A percentile compares a stretch with the other conserved stretches of the same genome.
These are phyloP conservation scores for Kwoniella newhampshirensis DNA, from an alignment of 768 basidiomycete species.

Conservation along the genomic window DNA sequence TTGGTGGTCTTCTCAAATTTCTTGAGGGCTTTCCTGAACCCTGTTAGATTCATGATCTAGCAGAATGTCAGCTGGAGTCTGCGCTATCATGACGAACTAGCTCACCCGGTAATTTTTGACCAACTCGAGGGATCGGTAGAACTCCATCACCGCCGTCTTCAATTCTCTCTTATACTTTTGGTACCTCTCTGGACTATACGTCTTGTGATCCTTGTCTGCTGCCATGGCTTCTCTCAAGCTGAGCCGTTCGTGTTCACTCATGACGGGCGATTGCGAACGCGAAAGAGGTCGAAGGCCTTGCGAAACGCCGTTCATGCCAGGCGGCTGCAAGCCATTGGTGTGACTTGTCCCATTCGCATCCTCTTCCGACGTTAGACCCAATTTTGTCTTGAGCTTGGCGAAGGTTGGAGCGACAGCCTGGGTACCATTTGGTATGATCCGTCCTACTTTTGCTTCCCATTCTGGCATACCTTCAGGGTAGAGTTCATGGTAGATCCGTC, in stretches of 20 bases:
- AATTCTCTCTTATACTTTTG: conserved; percentile 78
- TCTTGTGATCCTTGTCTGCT: conserved; percentile 39
- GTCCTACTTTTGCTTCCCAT: conserved; percentile 41
- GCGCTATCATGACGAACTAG: not conserved
- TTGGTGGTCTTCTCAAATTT: conserved; percentile 79
- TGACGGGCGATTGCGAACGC: conserved; percentile 6
- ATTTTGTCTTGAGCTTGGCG: conserved; percentile 11
- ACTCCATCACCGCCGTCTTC: conserved; percentile 77
- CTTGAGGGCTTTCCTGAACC: conserved; percentile 83
- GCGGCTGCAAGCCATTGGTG: not conserved
- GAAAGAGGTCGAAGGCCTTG: not conserved
- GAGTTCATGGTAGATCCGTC: conserved; percentile 55
- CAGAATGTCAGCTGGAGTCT: conserved; percentile 3
- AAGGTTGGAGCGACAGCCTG: conserved; percentile 5
- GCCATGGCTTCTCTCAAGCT: conserved; percentile 32
- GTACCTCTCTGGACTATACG: conserved; percentile 73
- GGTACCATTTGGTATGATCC: conserved; percentile 27
- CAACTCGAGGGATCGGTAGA: conserved; percentile 80
- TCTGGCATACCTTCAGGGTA: conserved; percentile 42
- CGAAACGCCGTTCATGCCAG: not conserved
- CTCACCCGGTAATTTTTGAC: conserved; percentile 84
- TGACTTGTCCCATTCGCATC: not conserved
- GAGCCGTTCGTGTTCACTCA: conserved; percentile 11
- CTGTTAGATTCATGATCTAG: conserved; percentile 81
- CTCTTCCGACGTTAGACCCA: not conserved